Conservation (phyloP, 257 asterid genomes). For the Scutellaria baicalensis region DNA sequence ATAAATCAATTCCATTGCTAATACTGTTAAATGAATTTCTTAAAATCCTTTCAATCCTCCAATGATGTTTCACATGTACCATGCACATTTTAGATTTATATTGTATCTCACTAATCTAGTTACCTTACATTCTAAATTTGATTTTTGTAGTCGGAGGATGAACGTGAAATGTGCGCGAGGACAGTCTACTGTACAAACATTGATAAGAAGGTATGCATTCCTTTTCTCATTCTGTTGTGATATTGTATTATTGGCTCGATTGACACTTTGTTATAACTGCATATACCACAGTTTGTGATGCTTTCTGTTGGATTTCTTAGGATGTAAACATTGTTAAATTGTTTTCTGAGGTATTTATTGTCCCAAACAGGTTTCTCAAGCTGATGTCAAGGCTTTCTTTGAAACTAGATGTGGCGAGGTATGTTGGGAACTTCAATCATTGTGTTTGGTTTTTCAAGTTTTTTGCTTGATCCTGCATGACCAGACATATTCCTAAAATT, state of each 20-base stretch:
- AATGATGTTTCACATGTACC: neutral
- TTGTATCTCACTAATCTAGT: neutral
- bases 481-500: conserved; percentile 1
- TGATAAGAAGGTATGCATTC: conserved; percentile 62
- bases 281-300: neutral
- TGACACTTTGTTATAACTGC: neutral
- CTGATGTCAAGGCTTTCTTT: conserved; percentile 78
- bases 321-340: neutral
- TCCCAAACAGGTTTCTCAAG: conserved; percentile 57
- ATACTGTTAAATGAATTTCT: neutral
- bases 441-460: neutral
- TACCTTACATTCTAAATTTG: neutral
- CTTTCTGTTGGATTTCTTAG: neutral
- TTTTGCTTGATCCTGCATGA: conserved; percentile 2
- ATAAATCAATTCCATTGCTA: neutral
- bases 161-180: conserved; percentile 97
- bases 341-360: neutral
- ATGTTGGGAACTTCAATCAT: conserved; percentile 8
- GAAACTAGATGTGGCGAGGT: conserved; percentile 93
- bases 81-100: neutral
- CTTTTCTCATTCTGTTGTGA: neutral
- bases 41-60: neutral
- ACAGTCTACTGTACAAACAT: conserved; percentile 95
- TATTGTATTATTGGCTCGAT: neutral
- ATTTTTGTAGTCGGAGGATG: conserved; percentile 73